Evolutionary conservation across 2,329 filamentous ascomycete species (phyloP).

Genomic region (Cercospora sesami): DNA sequence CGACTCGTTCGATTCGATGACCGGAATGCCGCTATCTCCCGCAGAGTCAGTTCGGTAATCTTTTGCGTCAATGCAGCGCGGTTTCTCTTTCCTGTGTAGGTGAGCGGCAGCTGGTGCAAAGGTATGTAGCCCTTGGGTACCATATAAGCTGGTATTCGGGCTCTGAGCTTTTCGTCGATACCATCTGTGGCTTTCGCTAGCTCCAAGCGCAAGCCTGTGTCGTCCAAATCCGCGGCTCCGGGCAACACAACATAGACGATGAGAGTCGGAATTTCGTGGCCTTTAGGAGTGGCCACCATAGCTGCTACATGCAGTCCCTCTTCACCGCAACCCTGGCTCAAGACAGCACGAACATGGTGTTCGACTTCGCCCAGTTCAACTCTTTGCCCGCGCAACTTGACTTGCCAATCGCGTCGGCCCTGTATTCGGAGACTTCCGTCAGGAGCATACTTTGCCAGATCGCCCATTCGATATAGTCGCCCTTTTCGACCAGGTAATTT

Average conservation of each 20-base stretch:
- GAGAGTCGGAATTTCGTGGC: background rate
- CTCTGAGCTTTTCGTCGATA: background rate
- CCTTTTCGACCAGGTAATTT: conserved; percentile 42
- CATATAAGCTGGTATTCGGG: conserved; percentile 6
- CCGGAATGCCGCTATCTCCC: conserved; percentile 1
- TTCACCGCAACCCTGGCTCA: background rate
- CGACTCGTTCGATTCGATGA: background rate
- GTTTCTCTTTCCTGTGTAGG: conserved; percentile 3
- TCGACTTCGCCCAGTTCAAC: conserved; percentile 76
- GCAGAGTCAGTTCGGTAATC: conserved; percentile 7
- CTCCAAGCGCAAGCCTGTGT: background rate
- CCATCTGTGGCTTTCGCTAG: background rate
- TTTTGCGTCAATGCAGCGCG: background rate
- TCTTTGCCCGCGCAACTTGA: conserved; percentile 74
- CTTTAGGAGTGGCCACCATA: background rate
- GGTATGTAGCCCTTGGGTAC: conserved; percentile 4
- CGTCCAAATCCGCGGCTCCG: background rate
- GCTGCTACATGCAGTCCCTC: background rate
- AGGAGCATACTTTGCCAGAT: conserved; percentile 41
- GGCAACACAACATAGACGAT: conserved; percentile 2
- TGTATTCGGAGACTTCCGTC: conserved; percentile 50
- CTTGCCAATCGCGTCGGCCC: conserved; percentile 71
- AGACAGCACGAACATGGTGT: conserved; percentile 27
- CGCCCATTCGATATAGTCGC: conserved; percentile 31
- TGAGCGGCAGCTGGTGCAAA: background rate